Evolutionary conservation across 164 flowering plant species (phyloP), one percentile per base, ranked within the genome.

Genomic region (Dillenia suffruticosa): DNA sequence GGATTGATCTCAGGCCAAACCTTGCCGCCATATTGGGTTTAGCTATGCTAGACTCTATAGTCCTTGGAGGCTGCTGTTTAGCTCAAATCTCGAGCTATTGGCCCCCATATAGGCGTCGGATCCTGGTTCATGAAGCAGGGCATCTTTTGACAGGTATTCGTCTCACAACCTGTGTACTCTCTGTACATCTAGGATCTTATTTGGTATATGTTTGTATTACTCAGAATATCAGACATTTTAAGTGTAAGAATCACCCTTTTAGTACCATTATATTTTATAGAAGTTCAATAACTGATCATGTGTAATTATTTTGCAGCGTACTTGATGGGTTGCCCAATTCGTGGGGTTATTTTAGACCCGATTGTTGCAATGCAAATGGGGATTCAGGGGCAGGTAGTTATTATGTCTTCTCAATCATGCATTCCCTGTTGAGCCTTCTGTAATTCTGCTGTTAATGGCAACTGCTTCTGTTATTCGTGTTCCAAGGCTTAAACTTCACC

Each of bases 291-390:
- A 26, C 40, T 26, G 40, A 26, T 26, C 40, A 1, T 26, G 40
- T 26, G 40, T 5, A 26, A 57, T 72, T 68, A 54, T 44, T 69
- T 58, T 79, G 76, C 92, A 93, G 97, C 97, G 46, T 90, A 93
- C 67, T 86, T 93, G 13, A 82, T 90, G 98, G 98, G 97, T 54
- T 93, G 98, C 74, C 97, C 98, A 22, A 77, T 93, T 62, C 96
- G 98, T 40, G 98, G 98, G 45, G 98, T 93, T 57, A 90, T 93
- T 68, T 72, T 93, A 70, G 94, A 90, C 59, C 98, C 98, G 52
- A 79, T 93, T 61, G 87, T 82, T 72, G 98, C 98, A 54, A 79
- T 93, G 89, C 97, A 90, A 72, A 90, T 93, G 97, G 97, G 97
- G 49, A 90, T 86, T 71, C 96, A 88, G 64, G 97, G 98, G 44